Percentiles rank a stretch among this genome's conserved stretches.
phyloP scores from a whole-genome alignment of 805 yeast genomes.

The Metschnikowia hibisci region DNA sequence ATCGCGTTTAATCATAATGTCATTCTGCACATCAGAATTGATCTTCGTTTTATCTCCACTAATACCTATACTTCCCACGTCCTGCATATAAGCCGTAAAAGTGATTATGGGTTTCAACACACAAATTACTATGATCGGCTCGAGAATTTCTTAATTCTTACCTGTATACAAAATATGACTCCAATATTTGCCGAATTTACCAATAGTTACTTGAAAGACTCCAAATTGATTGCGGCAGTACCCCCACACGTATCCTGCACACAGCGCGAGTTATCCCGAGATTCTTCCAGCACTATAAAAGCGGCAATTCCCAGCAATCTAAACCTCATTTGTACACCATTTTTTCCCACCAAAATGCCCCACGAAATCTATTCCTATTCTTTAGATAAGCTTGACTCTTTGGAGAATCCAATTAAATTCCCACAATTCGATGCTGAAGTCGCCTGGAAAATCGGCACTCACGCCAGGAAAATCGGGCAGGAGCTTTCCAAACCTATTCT shows the following conservation, averaged over 20 bases:
- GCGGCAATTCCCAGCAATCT: background rate
- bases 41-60: no score
- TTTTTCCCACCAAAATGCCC: constrained; percentile 5
- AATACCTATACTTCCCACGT: no score
- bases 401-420: constrained; percentile 19
- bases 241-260: background rate
- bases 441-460: constrained; percentile 46
- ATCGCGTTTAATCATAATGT: no score
- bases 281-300: constrained; percentile 1
- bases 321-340: background rate
- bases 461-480: constrained; percentile 36
- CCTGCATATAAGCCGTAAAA: no score
- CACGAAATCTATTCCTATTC: constrained; percentile 4
- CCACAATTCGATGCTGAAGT: constrained; percentile 28
- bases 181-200: no score
- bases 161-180: no score
- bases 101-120: no score
- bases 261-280: background rate
- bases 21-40: no score
- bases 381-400: constrained; percentile 8
- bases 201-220: no score
- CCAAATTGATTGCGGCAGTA: no score
- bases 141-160: no score
- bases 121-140: no score
- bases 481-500: constrained; percentile 34